A percentile compares a stretch with the other conserved stretches of the same genome.
Evolutionary conservation across 116 monocot species (phyloP).

Genomic region (Iris pallida): DNA sequence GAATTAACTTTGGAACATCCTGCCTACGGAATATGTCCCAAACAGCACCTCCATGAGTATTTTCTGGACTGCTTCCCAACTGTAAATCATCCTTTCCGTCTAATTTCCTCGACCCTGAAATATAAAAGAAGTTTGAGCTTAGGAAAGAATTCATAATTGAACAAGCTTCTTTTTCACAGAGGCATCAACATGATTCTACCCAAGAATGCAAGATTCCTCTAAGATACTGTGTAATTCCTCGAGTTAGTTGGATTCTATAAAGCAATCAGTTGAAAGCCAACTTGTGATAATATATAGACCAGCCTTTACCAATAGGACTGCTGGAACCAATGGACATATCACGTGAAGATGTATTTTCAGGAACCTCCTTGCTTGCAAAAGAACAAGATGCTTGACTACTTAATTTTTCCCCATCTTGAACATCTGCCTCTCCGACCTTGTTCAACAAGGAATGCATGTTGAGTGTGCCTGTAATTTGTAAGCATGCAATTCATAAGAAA

Average conservation of each 20-base stretch:
- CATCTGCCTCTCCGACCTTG: background rate
- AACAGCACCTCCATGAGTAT: slow-evolving; percentile 29
- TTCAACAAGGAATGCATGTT: background rate
- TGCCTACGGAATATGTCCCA: slow-evolving; percentile 52
- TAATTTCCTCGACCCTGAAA: background rate
- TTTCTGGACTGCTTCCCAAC: slow-evolving; percentile 3
- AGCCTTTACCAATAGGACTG: background rate
- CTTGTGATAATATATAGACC: background rate
- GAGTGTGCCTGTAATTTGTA: too few relatives aligned
- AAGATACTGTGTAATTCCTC: background rate
- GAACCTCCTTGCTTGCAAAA: background rate
- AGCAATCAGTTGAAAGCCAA: background rate
- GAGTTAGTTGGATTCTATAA: background rate
- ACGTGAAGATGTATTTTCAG: slow-evolving; percentile 3
- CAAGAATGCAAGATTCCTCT: too few relatives aligned
- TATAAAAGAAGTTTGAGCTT: background rate
- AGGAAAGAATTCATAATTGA: slow-evolving; percentile 3
- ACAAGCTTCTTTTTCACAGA: too few relatives aligned
- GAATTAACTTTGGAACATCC: slow-evolving; percentile 31
- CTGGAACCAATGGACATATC: background rate
- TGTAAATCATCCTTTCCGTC: slow-evolving; percentile 5
- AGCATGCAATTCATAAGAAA: too few relatives aligned
- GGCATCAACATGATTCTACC: too few relatives aligned
- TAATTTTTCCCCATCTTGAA: background rate
- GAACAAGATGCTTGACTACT: background rate